A percentile compares a stretch with the other conserved stretches of the same genome.
These are phyloP conservation scores for Trichoderma breve DNA, from an alignment of 2,329 filamentous ascomycete genomes.

Conservation along the genomic window DNA sequence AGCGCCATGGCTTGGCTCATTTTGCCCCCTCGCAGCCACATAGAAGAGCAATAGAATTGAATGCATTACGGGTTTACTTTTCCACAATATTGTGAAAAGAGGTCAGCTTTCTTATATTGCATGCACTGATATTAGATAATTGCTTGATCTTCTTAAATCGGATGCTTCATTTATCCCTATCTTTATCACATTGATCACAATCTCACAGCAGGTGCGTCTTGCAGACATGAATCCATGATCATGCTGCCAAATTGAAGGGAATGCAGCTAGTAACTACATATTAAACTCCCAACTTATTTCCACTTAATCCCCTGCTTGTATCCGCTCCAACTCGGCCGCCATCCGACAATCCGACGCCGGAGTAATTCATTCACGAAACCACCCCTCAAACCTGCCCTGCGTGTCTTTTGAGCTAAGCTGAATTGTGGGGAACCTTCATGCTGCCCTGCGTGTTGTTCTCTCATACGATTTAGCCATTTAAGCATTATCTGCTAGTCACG, in stretches of 20 bases:
- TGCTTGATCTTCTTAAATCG: not conserved
- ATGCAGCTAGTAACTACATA: not conserved
- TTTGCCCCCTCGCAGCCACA: not conserved
- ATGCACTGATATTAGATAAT: no score
- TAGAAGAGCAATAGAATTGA: not conserved
- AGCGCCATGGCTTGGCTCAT: not conserved
- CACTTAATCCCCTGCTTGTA: not conserved
- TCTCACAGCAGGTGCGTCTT: not conserved
- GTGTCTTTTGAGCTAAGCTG: not conserved
- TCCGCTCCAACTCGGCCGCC: not conserved
- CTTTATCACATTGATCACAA: not conserved
- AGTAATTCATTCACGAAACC: not conserved
- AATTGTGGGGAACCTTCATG: not conserved
- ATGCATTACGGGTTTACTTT: not conserved
- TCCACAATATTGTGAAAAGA: not conserved
- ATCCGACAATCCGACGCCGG: not conserved
- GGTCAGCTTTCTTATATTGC: fast-evolving
- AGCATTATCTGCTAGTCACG: not conserved
- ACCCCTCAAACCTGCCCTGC: not conserved
- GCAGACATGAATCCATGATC: not conserved
- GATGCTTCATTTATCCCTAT: not conserved
- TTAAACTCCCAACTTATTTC: not conserved
- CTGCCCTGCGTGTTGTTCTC: slow-evolving; percentile 9
- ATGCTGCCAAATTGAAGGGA: not conserved
- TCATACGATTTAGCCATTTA: slow-evolving; percentile 7